Base-by-base conservation (phyloP, 257 asterid genomes). In the Lavandula angustifolia region DNA sequence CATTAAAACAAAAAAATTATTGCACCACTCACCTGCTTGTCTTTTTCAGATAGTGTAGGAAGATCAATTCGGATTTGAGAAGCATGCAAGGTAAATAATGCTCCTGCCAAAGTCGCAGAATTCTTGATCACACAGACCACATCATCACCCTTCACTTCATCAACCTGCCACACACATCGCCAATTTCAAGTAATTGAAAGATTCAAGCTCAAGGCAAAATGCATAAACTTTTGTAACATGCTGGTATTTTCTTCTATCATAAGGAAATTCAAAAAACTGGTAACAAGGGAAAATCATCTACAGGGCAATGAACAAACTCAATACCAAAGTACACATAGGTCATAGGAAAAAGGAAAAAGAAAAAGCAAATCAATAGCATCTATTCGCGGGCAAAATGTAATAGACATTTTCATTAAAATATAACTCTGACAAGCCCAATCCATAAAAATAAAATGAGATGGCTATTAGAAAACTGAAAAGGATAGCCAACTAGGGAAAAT, bases 91-190 rank as follows among this genome's bases (percentile, higher is more conserved):
- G 99, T 94, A 72, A 90, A 94, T 60, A 94, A 68, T 52, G 99
- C 73, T 54, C 99, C 99, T 7, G 89, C 78, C 79, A 94, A 76
- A 17, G 98, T 94, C n/a, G 99, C 95, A 60, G 98, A 81, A 78
- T 94, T 94, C 87, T 94, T 94, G 52, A 85, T 74, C 17, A 72
- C 75, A 51, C 98, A 94, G 57, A 86, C 84, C 72, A 94, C 92
- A 56, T 91, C 95, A 53, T 81, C 80, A 1, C 82, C 95, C 64
- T 90, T 60, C 60, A 87, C 87, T 83, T 88, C 88, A 76, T 69
- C 82, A 18, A 94, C 99, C 98, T 92, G 95, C 51, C 77, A 72
- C 58, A 49, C 56, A 66, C 55, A 64, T 43, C 60, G 50, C 29
- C 17, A 14, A 54, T 22, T 14, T 53, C 67, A 37, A 50, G 65